phyloP scores from a whole-genome alignment of 257 asterid genomes.

The Ballota nigra region DNA sequence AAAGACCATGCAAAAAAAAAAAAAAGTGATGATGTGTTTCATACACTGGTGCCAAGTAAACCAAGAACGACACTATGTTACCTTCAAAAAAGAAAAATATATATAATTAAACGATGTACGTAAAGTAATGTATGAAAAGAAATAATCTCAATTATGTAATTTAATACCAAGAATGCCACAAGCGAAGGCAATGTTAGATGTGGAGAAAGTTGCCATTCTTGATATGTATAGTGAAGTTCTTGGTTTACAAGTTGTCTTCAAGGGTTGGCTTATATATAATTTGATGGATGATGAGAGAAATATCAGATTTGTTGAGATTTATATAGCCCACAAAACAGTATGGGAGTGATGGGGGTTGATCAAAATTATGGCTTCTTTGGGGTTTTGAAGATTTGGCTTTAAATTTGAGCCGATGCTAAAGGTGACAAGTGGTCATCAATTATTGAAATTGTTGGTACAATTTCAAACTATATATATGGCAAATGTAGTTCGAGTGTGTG shows the following conservation, averaged over 20 bases:
- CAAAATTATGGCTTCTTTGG: slow-evolving; percentile 21
- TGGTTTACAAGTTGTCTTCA: slow-evolving; percentile 18
- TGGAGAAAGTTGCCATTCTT: slow-evolving; percentile 41
- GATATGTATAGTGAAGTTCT: slow-evolving; percentile 32
- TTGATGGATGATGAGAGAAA: neutral
- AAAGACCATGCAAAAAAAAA: too few species aligned
- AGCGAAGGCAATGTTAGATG: slow-evolving; percentile 33
- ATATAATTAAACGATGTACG: neutral
- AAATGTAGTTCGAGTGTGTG: neutral
- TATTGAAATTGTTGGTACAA: neutral
- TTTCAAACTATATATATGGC: neutral
- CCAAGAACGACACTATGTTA: slow-evolving; percentile 77
- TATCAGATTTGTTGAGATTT: slow-evolving; percentile 20
- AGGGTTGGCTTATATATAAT: neutral
- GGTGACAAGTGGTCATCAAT: neutral
- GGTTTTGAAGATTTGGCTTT: slow-evolving; percentile 13
- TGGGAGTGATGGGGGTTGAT: neutral
- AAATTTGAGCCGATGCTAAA: slow-evolving; percentile 29
- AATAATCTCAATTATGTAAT: too few species aligned
- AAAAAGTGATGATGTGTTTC: neutral
- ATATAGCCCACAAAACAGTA: slow-evolving; percentile 34
- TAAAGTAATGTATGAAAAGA: too few species aligned
- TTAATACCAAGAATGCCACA: slow-evolving; percentile 73
- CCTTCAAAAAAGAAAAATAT: slow-evolving; percentile 31
- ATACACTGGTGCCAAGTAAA: slow-evolving; percentile 75